phyloP scores from a whole-genome alignment of 73 alveolate species.

The Tetrahymena borealis region DNA sequence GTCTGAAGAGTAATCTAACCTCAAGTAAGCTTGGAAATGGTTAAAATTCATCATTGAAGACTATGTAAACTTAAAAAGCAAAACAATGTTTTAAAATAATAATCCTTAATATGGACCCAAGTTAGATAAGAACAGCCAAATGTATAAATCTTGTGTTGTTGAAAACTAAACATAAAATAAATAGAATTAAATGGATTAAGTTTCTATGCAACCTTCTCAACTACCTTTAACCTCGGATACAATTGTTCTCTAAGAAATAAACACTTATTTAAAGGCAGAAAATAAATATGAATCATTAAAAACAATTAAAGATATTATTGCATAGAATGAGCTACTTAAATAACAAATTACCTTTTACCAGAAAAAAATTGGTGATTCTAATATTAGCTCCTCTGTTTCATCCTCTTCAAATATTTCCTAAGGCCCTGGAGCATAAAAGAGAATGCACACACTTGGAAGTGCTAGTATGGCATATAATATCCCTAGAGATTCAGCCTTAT shows the following conservation, averaged over 20 bases:
- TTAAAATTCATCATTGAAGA: neutral
- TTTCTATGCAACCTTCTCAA: neutral
- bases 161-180: neutral
- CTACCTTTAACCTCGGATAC: neutral
- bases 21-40: neutral
- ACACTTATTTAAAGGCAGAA: neutral
- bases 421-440: neutral
- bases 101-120: neutral
- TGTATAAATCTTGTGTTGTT: neutral
- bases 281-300: neutral
- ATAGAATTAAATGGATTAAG: neutral
- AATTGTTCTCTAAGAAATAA: neutral
- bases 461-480: neutral
- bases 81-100: neutral
- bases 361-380: neutral
- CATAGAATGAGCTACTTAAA: neutral
- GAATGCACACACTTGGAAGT: neutral
- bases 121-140: neutral
- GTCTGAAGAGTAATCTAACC: neutral
- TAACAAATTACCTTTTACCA: neutral
- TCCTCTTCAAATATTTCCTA: neutral
- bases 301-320: neutral
- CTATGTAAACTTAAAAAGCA: neutral
- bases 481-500: neutral
- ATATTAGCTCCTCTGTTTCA: neutral